Conservation (phyloP, 1,284 basidiomycete genomes). For the Austroboletus novae-zelandiae region DNA sequence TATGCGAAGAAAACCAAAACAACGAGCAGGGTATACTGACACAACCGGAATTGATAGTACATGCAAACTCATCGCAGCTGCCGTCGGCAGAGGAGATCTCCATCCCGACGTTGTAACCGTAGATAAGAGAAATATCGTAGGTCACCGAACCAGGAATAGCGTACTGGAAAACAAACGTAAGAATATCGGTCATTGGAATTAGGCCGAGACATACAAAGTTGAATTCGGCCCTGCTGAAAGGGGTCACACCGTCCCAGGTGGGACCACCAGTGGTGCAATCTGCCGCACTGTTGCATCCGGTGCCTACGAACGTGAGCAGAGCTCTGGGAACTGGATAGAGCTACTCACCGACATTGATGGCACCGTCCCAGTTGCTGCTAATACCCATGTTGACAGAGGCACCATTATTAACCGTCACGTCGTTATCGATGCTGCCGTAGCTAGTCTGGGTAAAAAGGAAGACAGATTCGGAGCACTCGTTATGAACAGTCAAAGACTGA, state of each 20-base stretch:
- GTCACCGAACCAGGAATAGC: slow-evolving; percentile 30
- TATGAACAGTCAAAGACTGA: slow-evolving; percentile 1
- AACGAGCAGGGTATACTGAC: slow-evolving; percentile 11
- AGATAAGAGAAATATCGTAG: slow-evolving; percentile 37
- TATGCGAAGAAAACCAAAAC: background rate
- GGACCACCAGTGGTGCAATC: slow-evolving; percentile 25
- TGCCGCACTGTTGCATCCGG: slow-evolving; percentile 17
- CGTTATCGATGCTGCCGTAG: slow-evolving; percentile 15
- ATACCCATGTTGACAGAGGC: slow-evolving; percentile 18
- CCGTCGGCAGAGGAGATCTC: slow-evolving; percentile 31
- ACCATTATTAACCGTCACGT: slow-evolving; percentile 10
- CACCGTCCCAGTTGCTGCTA: slow-evolving; percentile 24
- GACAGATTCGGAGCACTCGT: slow-evolving; percentile 16
- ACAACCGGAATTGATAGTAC: slow-evolving; percentile 29
- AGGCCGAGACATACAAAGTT: slow-evolving; percentile 7
- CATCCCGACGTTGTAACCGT: slow-evolving; percentile 39
- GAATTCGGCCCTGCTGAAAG: slow-evolving; percentile 26
- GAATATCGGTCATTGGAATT: background rate
- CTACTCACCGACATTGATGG: slow-evolving; percentile 20
- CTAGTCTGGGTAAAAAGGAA: slow-evolving; percentile 22
- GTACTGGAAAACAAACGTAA: slow-evolving; percentile 1
- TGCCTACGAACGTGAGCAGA: slow-evolving; percentile 12
- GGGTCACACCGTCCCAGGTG: slow-evolving; percentile 24
- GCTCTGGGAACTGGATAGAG: background rate
- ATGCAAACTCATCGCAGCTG: slow-evolving; percentile 29